Percentiles rank a stretch among this genome's conserved stretches.
Evolutionary conservation across 306 rosid genomes (phyloP).

Genomic region (Luffa acutangula): DNA sequence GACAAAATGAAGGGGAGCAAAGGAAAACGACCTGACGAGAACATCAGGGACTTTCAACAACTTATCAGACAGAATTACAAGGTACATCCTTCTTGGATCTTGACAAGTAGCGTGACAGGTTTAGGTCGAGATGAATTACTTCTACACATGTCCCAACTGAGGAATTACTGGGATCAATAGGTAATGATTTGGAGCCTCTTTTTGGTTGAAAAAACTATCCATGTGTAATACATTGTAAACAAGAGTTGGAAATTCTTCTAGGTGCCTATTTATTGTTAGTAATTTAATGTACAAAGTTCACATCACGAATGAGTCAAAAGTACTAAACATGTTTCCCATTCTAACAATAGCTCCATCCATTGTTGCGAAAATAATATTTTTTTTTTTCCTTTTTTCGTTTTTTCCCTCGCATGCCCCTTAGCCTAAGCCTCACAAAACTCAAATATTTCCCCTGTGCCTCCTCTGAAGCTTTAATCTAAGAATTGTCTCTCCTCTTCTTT

Average conservation of each 20-base stretch:
- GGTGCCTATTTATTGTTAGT: not conserved
- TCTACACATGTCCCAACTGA: constrained; percentile 72
- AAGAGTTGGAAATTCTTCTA: not conserved
- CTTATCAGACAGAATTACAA: constrained; percentile 52
- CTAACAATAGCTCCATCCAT: too few species aligned
- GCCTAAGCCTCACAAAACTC: too few species aligned
- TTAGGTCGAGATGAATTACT: constrained; percentile 84
- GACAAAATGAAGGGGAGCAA: constrained; percentile 67
- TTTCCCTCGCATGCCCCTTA: too few species aligned
- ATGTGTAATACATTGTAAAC: not conserved
- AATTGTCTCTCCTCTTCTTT: too few species aligned
- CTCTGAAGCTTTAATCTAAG: too few species aligned
- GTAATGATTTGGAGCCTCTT: not conserved
- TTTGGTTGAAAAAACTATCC: not conserved
- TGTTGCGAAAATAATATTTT: too few species aligned
- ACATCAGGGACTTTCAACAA: constrained; percentile 68
- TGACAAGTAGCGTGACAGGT: constrained; percentile 89
- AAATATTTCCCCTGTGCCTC: too few species aligned
- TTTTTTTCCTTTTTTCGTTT: too few species aligned
- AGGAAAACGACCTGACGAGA: constrained; percentile 75
- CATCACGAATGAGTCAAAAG: too few species aligned
- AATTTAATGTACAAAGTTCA: not conserved
- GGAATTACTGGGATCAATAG: constrained; percentile 86
- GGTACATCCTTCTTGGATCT: constrained; percentile 81
- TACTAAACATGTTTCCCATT: too few species aligned